Conservation (phyloP, 768 basidiomycete genomes). For the Coprinopsis strossmayeri region DNA sequence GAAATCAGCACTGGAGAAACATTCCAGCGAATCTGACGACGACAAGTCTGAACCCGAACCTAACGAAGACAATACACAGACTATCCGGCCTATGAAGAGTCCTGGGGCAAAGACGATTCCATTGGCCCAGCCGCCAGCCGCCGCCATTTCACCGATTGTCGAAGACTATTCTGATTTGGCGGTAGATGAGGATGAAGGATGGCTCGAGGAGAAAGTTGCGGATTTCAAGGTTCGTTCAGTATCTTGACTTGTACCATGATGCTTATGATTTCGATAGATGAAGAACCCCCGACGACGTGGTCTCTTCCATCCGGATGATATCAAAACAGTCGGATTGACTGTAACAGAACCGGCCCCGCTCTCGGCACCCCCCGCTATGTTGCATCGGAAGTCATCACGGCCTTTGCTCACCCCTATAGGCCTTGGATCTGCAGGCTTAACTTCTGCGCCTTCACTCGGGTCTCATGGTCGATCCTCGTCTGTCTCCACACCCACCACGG, state of each 20-base stretch:
- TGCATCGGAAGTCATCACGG: conserved; percentile 47
- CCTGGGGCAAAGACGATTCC: conserved; percentile 50
- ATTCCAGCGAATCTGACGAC: conserved; percentile 47
- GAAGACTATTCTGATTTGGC: conserved; percentile 93
- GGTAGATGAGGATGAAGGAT: conserved; percentile 65
- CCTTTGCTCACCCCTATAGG: conserved; percentile 40
- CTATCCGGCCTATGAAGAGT: conserved; percentile 67
- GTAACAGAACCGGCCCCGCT: conserved; percentile 48
- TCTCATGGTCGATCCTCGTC: conserved; percentile 58
- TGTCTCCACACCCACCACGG: conserved; percentile 36
- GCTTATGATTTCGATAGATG: conserved; percentile 44
- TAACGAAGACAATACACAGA: conserved; percentile 71
- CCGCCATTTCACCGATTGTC: conserved; percentile 59
- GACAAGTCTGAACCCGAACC: conserved; percentile 40
- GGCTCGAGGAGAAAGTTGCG: conserved; percentile 71
- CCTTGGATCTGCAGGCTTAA: not conserved
- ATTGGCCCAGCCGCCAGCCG: conserved; percentile 54
- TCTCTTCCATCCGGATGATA: conserved; percentile 85
- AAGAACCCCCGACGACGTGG: conserved; percentile 69
- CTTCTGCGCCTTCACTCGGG: conserved; percentile 23
- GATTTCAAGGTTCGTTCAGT: conserved; percentile 61
- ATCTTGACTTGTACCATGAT: no score
- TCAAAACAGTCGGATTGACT: conserved; percentile 65
- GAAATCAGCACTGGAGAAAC: conserved; percentile 70
- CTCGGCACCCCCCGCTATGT: conserved; percentile 60